phyloP scores from a whole-genome alignment of 495 filamentous ascomycete genomes.

The Penicillium longicatenatum region DNA sequence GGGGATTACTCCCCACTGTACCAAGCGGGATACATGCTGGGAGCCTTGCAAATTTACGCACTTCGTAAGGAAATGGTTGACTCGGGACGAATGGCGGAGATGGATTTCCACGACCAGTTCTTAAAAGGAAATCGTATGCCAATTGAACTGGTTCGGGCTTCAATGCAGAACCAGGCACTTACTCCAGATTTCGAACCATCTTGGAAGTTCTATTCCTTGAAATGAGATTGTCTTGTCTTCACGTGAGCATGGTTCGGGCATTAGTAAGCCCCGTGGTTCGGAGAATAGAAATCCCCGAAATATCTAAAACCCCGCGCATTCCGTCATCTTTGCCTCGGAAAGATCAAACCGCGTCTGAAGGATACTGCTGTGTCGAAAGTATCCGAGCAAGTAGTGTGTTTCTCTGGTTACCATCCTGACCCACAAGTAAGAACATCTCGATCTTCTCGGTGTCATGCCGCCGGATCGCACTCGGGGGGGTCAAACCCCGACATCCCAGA shows the following conservation, averaged over 20 bases:
- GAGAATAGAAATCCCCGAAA: conserved; percentile 2
- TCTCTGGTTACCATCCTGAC: background rate
- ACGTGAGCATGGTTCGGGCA: background rate
- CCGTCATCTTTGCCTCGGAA: background rate
- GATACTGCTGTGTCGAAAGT: background rate
- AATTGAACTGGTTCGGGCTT: conserved; percentile 51
- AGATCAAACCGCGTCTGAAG: background rate
- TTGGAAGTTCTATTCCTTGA: conserved; percentile 21
- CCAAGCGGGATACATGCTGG: conserved; percentile 56
- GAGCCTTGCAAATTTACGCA: conserved; percentile 48
- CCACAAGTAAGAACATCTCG: background rate
- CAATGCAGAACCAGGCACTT: conserved; percentile 27
- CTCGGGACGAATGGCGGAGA: conserved; percentile 37
- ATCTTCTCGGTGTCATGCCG: background rate
- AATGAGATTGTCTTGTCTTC: background rate
- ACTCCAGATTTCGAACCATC: conserved; percentile 9
- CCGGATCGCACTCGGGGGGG: conserved; percentile 1
- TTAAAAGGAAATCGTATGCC: conserved; percentile 50
- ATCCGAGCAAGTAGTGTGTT: background rate
- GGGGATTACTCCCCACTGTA: conserved; percentile 52
- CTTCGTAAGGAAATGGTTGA: conserved; percentile 42
- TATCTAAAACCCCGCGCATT: background rate
- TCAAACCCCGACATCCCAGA: conserved; percentile 22
- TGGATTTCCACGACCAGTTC: conserved; percentile 50
- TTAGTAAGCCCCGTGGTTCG: background rate